Conservation (phyloP, 2,329 filamentous ascomycete species). For the Ceratocystis diversiconidia region DNA sequence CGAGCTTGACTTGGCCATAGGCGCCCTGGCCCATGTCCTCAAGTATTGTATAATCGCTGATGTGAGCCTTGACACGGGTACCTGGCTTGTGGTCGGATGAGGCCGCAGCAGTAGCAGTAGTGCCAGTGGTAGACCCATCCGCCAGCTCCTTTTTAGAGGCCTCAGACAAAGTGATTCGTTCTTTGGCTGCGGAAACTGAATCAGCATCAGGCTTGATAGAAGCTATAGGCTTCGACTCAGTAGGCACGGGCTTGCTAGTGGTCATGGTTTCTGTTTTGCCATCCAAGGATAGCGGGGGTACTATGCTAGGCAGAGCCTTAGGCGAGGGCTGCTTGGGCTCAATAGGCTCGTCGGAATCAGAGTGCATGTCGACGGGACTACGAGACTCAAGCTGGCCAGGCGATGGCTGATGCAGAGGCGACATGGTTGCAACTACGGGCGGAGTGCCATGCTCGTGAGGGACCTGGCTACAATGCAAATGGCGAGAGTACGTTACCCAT, state of each 20-base stretch:
- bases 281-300: constrained; percentile 13
- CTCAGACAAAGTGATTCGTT: background rate
- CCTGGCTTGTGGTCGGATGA: constrained; percentile 47
- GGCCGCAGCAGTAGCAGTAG: constrained; percentile 14
- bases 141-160: background rate
- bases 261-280: background rate
- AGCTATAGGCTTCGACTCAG: background rate
- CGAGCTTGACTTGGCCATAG: constrained; percentile 94
- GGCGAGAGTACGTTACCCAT: constrained; percentile 93
- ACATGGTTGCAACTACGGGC: constrained; percentile 47
- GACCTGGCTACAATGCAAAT: constrained; percentile 63
- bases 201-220: background rate
- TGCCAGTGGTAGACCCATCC: background rate
- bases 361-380: constrained; percentile 17
- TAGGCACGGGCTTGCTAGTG: background rate
- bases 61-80: constrained; percentile 33
- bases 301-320: background rate
- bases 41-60: constrained; percentile 78
- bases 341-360: constrained; percentile 16
- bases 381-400: constrained; percentile 45
- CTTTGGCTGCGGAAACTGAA: background rate
- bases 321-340: constrained; percentile 27
- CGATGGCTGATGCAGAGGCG: constrained; percentile 64
- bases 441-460: constrained; percentile 44
- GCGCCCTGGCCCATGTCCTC: constrained; percentile 98